Conservation (phyloP, 2,329 filamentous ascomycete species). For the Plectosphaerella cucumerina region DNA sequence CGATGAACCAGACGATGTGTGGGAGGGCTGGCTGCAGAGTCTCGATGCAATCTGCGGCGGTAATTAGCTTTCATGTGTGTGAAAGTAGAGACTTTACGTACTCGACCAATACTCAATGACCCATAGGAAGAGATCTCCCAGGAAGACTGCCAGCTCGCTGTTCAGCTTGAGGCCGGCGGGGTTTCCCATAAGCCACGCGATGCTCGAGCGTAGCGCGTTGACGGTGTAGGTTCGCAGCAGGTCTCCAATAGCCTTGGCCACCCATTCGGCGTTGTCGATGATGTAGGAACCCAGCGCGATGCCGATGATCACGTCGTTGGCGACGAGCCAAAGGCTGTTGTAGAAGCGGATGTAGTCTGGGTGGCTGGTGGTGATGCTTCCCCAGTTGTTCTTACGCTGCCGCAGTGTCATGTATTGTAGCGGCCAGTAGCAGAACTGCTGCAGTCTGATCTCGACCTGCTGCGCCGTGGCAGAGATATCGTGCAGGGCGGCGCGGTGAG, state of each 20-base stretch:
- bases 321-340: conserved; percentile 96
- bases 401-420: conserved; percentile 91
- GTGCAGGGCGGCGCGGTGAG: conserved; percentile 80
- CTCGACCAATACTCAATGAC: conserved; percentile 97
- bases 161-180: conserved; percentile 95
- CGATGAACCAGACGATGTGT: conserved; percentile 84
- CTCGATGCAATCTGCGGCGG: conserved; percentile 63
- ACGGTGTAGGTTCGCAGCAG: conserved; percentile 81
- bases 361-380: conserved; percentile 90
- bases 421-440: conserved; percentile 99
- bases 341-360: conserved; percentile 99
- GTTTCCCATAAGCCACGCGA: conserved; percentile 93
- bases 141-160: conserved; percentile 85
- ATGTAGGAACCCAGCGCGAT: conserved; percentile 96
- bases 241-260: conserved; percentile 73
- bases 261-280: conserved; percentile 86
- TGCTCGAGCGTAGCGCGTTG: conserved; percentile 80
- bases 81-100: conserved; percentile 34
- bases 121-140: conserved; percentile 95
- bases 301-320: conserved; percentile 97
- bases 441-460: conserved; percentile 92
- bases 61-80: conserved; percentile 15
- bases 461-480: conserved; percentile 96
- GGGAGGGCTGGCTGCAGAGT: conserved; percentile 77
- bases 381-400: conserved; percentile 88